Evolutionary conservation across 768 basidiomycete genomes (phyloP).

Genomic region (Auriscalpium vulgare): DNA sequence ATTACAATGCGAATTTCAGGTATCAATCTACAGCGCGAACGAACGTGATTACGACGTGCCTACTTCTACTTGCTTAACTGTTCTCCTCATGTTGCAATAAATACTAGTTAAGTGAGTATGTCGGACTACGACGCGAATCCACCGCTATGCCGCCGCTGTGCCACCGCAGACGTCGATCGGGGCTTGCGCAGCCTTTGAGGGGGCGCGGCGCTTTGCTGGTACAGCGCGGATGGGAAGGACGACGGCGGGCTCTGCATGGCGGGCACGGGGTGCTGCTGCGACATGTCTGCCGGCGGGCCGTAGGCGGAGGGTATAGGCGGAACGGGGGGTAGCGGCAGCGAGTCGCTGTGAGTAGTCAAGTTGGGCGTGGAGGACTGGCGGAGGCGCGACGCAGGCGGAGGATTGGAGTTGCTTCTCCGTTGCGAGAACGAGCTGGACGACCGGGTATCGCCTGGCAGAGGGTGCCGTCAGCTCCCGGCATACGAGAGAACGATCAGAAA

Average conservation of each 20-base stretch:
- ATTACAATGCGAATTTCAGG: no score
- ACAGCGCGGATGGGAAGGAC: neutral
- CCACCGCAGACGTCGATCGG: neutral
- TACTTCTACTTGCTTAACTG: no score
- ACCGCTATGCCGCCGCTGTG: neutral
- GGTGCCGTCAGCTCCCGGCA: neutral
- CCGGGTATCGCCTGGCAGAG: constrained; percentile 1
- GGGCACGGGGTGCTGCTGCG: neutral
- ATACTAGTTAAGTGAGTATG: no score
- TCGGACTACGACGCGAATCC: neutral
- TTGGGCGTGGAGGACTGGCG: neutral
- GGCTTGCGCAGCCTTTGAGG: neutral
- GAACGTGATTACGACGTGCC: no score
- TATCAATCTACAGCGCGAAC: no score
- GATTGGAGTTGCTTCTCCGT: constrained; percentile 9
- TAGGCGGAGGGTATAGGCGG: constrained; percentile 8
- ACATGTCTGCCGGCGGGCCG: neutral
- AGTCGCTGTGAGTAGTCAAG: neutral
- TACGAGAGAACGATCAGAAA: no score
- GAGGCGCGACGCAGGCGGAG: constrained; percentile 3
- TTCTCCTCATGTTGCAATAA: no score
- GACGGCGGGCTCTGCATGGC: neutral
- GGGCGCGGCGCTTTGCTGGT: neutral
- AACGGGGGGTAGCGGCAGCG: constrained; percentile 7
- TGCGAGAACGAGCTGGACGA: neutral